phyloP scores from a whole-genome alignment of 2,329 filamentous ascomycete species.

The Clarireedia hainanense region DNA sequence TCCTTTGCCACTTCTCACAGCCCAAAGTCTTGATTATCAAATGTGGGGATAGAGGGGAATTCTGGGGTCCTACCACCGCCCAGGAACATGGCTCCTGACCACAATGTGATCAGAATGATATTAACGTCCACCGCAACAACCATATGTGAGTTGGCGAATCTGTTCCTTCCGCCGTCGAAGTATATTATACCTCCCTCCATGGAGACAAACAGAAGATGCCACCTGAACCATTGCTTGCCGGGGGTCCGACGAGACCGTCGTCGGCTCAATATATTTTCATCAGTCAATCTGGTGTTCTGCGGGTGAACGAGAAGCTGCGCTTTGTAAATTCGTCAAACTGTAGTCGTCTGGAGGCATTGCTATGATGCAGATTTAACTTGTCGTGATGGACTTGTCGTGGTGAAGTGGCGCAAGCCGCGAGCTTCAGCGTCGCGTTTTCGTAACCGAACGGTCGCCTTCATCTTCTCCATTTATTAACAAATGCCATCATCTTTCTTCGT shows the following conservation, averaged over 20 bases:
- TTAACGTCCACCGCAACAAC: background rate
- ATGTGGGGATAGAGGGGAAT: conserved; percentile 1
- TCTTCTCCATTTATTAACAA: too few relatives aligned
- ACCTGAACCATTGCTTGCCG: background rate
- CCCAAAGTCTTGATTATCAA: background rate
- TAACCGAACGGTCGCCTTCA: too few relatives aligned
- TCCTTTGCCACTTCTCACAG: conserved; percentile 2
- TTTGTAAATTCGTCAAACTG: too few relatives aligned
- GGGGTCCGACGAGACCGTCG: too few relatives aligned
- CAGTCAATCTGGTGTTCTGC: too few relatives aligned
- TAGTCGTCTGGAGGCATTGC: too few relatives aligned
- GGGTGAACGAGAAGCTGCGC: background rate
- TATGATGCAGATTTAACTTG: too few relatives aligned
- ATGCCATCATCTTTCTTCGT: too few relatives aligned
- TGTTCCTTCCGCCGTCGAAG: background rate
- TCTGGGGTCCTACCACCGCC: background rate
- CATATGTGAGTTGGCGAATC: background rate
- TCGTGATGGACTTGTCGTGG: too few relatives aligned
- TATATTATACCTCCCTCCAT: background rate
- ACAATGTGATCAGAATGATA: background rate
- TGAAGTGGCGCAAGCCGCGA: too few relatives aligned
- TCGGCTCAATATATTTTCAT: too few relatives aligned
- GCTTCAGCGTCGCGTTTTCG: too few relatives aligned
- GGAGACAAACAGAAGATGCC: background rate
- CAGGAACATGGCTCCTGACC: background rate